Evolutionary conservation across 148 eudicot genomes (phyloP).

Genomic region (Cornus suecica): DNA sequence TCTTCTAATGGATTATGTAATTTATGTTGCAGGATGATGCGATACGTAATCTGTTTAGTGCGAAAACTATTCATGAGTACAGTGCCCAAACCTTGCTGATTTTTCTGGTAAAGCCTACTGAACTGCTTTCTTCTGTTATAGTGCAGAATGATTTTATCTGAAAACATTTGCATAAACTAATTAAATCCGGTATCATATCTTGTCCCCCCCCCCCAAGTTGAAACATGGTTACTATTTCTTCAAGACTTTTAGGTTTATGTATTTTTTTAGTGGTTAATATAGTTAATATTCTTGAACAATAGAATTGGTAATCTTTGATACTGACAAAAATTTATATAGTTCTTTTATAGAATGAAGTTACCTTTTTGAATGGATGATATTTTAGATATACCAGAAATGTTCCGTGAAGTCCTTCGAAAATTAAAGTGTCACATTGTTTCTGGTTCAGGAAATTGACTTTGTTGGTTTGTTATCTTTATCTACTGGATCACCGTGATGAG

Average conservation of each 20-base stretch:
- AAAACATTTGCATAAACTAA: not conserved
- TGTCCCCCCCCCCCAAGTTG: not conserved
- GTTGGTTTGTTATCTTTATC: not conserved
- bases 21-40: conserved; percentile 86
- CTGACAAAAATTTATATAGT: no score
- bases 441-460: not conserved
- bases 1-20: conserved; percentile 16
- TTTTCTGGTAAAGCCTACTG: conserved; percentile 59
- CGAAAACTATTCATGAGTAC: conserved; percentile 91
- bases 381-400: no score
- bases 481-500: not conserved
- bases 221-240: not conserved
- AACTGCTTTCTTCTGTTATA: not conserved
- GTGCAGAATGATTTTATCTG: not conserved
- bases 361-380: not conserved
- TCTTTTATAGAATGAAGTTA: not conserved
- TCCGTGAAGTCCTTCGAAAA: not conserved
- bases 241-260: no score
- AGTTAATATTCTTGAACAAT: not conserved
- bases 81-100: conserved; percentile 92
- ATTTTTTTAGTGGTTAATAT: not conserved
- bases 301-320: not conserved
- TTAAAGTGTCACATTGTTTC: not conserved
- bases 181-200: not conserved
- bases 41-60: conserved; percentile 94